These are phyloP conservation scores for Cucurbita maxima DNA, from an alignment of 306 rosid genomes.

Conservation along the genomic window DNA sequence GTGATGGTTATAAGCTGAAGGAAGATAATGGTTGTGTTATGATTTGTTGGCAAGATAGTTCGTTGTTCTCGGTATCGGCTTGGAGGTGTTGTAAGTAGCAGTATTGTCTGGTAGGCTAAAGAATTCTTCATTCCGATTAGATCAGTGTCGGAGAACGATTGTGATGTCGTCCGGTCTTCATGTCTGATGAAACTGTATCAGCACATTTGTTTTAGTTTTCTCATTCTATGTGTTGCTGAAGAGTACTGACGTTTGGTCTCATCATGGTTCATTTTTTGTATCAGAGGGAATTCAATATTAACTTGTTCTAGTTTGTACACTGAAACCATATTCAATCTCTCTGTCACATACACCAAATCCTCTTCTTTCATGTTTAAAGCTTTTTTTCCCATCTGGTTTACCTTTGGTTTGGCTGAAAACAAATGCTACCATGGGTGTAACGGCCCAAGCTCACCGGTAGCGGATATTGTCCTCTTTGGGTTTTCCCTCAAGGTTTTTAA, in stretches of 20 bases:
- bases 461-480: no score
- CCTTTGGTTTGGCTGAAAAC: neutral
- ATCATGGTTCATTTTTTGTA: neutral
- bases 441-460: no score
- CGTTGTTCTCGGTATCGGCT: constrained; percentile 61
- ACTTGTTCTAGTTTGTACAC: neutral
- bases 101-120: neutral
- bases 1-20: constrained; percentile 69
- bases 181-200: neutral
- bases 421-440: neutral
- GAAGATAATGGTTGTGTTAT: constrained; percentile 56
- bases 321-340: neutral
- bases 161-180: neutral
- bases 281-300: neutral
- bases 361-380: neutral
- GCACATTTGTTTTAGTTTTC: neutral
- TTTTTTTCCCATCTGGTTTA: neutral
- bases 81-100: constrained; percentile 68
- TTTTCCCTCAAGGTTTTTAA: no score
- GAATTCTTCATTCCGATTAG: neutral
- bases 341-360: neutral
- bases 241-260: neutral
- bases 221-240: neutral
- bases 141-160: neutral
- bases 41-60: constrained; percentile 72